Percentiles rank a stretch among this genome's conserved stretches.
Conservation (phyloP, 1,284 basidiomycete genomes). For the Schizophyllum amplum region DNA sequence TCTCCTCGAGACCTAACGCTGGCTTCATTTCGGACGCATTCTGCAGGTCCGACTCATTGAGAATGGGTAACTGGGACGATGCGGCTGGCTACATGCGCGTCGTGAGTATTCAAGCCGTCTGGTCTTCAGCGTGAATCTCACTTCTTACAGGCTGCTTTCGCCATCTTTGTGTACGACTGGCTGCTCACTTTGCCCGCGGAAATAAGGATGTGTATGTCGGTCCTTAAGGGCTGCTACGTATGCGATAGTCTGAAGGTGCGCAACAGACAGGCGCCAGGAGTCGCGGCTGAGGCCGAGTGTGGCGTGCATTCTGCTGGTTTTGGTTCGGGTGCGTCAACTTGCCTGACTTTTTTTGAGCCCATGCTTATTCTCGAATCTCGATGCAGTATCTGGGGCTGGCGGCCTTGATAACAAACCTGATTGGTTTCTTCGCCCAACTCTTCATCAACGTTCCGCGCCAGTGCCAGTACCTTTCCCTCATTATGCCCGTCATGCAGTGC, state of each 20-base stretch:
- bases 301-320: not conserved
- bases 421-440: not conserved
- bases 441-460: not conserved
- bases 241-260: too few relatives aligned
- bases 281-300: not conserved
- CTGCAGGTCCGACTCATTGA: too few relatives aligned
- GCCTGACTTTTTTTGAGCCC: not conserved
- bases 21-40: too few relatives aligned
- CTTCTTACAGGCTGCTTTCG: not conserved
- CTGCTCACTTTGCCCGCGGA: not conserved
- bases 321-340: not conserved
- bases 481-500: not conserved
- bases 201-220: not conserved
- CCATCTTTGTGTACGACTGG: not conserved
- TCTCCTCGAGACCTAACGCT: too few relatives aligned
- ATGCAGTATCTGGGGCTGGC: not conserved
- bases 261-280: not conserved
- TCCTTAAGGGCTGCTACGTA: too few relatives aligned
- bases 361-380: not conserved
- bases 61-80: not conserved
- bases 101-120: too few relatives aligned
- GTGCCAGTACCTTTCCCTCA: not conserved
- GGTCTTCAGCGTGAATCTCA: not conserved
- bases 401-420: not conserved
- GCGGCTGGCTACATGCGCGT: not conserved